Percentiles rank a stretch among this genome's conserved stretches.
Conservation (phyloP, 108 stramenopile species). For the Parmales sp. region DNA sequence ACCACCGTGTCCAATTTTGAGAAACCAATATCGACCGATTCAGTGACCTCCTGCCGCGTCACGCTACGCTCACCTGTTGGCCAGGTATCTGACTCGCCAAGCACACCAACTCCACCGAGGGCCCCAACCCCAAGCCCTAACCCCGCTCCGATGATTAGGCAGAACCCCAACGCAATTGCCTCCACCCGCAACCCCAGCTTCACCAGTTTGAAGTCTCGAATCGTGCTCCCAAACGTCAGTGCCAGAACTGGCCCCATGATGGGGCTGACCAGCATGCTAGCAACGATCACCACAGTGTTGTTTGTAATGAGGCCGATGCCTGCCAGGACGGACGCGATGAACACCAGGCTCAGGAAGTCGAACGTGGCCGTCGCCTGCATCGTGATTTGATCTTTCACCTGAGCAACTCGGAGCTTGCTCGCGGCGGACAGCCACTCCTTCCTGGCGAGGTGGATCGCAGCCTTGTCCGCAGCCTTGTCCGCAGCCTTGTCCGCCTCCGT, state of each 20-base stretch:
- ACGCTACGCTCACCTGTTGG: constrained; percentile 47
- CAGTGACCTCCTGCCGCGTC: too few species aligned
- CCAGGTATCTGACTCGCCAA: constrained; percentile 40
- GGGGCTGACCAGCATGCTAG: constrained; percentile 73
- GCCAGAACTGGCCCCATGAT: constrained; percentile 48
- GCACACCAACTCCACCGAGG: too few species aligned
- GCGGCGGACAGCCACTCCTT: constrained; percentile 40
- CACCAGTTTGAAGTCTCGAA: constrained; percentile 52
- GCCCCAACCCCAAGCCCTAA: too few species aligned
- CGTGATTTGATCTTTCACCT: constrained; percentile 50
- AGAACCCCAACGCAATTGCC: constrained; percentile 46
- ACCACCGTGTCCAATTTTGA: too few species aligned
- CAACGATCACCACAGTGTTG: constrained; percentile 60
- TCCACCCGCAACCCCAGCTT: constrained; percentile 38
- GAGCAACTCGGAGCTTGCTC: constrained; percentile 33
- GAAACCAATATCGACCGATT: too few species aligned
- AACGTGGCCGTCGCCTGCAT: constrained; percentile 35
- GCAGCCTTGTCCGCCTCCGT: constrained; percentile 2
- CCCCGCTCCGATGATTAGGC: constrained; percentile 48
- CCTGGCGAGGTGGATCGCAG: constrained; percentile 12
- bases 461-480: neutral
- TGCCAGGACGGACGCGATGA: constrained; percentile 58
- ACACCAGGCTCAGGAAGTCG: constrained; percentile 39
- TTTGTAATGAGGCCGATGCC: constrained; percentile 65
- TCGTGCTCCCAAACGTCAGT: constrained; percentile 49